Percentiles rank a stretch among this genome's conserved stretches.
Conservation (phyloP, 257 asterid species). For the Solanum medicagineum region DNA sequence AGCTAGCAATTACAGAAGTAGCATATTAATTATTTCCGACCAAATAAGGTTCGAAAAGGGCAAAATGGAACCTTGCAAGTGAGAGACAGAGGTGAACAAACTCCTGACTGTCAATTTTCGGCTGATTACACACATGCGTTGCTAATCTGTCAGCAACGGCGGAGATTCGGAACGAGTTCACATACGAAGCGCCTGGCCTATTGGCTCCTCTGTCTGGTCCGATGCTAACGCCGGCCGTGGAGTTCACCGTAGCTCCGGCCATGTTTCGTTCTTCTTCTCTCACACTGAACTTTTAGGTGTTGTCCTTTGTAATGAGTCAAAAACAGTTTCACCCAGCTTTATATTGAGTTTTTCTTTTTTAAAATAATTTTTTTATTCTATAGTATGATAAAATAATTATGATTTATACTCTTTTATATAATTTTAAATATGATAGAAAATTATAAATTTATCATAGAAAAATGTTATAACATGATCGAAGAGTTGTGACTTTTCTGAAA, state of each 20-base stretch:
- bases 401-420: too few relatives aligned
- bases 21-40: background rate
- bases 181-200: background rate
- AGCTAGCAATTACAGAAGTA: background rate
- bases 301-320: background rate
- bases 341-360: background rate
- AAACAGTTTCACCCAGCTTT: background rate
- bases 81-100: slow-evolving; percentile 47
- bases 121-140: background rate
- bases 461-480: too few relatives aligned
- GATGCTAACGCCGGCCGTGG: background rate
- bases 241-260: slow-evolving; percentile 9
- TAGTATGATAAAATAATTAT: too few relatives aligned
- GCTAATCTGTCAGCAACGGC: slow-evolving; percentile 40
- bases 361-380: too few relatives aligned
- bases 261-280: background rate
- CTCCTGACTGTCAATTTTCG: slow-evolving; percentile 15
- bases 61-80: slow-evolving; percentile 19
- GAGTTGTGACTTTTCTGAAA: too few relatives aligned
- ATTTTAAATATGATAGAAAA: too few relatives aligned
- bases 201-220: background rate
- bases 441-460: too few relatives aligned
- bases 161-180: slow-evolving; percentile 34
- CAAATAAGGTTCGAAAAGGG: background rate
- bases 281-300: background rate